These are phyloP conservation scores for Trichoderma arundinaceum DNA, from an alignment of 2,329 filamentous ascomycete genomes.

Conservation along the genomic window DNA sequence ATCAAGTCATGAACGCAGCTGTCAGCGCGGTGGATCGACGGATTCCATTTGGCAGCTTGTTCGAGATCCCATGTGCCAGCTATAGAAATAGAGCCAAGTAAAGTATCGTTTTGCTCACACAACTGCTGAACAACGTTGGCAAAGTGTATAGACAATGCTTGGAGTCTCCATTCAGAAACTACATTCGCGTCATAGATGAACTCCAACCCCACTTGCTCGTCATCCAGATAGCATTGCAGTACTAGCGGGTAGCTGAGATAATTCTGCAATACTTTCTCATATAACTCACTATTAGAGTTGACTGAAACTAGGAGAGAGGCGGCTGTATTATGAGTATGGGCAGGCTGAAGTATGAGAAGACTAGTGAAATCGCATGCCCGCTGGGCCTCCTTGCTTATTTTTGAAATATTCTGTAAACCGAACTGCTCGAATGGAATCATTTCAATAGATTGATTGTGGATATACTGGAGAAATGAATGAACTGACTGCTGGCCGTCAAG, in stretches of 20 bases:
- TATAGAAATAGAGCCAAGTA: neutral
- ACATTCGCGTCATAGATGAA: conserved; percentile 12
- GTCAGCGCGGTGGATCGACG: neutral
- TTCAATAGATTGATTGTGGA: conserved; percentile 13
- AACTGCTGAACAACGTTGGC: conserved; percentile 11
- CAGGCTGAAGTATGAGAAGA: conserved; percentile 38
- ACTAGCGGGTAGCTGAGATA: conserved; percentile 25
- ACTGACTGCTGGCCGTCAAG: conserved; percentile 29
- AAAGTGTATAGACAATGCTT: conserved; percentile 20
- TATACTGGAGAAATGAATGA: conserved; percentile 32
- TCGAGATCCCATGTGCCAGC: conserved; percentile 20
- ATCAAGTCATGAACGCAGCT: conserved; percentile 39
- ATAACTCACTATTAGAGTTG: neutral
- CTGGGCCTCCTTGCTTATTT: conserved; percentile 31
- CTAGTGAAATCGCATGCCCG: conserved; percentile 38
- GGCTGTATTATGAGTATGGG: neutral
- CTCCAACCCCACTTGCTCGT: conserved; percentile 1
- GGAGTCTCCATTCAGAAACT: neutral
- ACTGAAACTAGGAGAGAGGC: neutral
- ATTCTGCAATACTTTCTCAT: conserved; percentile 16
- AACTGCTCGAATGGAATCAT: conserved; percentile 34
- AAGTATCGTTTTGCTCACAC: neutral
- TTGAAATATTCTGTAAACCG: conserved; percentile 35
- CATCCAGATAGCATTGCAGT: neutral
- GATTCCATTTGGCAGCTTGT: conserved; percentile 7